These are phyloP conservation scores for Colletotrichum sp. DNA, from an alignment of 2,329 filamentous ascomycete species.

Conservation along the genomic window DNA sequence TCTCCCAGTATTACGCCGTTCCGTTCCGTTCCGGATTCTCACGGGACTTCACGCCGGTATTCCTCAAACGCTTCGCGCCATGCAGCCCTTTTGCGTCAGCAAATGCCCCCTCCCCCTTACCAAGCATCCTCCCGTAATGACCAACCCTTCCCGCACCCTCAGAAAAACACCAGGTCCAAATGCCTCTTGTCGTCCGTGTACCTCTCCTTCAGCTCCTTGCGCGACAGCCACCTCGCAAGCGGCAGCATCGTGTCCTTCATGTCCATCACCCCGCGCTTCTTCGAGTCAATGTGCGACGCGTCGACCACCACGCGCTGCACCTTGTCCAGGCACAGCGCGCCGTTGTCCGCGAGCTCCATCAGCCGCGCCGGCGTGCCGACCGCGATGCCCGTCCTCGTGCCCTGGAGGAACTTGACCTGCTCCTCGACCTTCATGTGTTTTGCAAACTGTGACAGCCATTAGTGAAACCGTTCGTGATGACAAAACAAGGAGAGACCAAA, in stretches of 20 bases:
- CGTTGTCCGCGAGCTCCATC: constrained; percentile 81
- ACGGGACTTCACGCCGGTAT: neutral
- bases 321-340: constrained; percentile 72
- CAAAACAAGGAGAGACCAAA: neutral
- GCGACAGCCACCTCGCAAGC: constrained; percentile 75
- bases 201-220: constrained; percentile 72
- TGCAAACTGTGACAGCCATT: constrained; percentile 66
- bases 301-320: constrained; percentile 86
- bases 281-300: constrained; percentile 90
- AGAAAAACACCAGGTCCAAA: constrained; percentile 71
- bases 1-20: neutral
- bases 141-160: neutral
- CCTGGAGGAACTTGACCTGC: constrained; percentile 76
- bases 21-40: neutral
- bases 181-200: constrained; percentile 66
- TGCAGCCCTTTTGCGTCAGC: neutral
- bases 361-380: constrained; percentile 89
- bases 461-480: neutral
- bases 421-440: constrained; percentile 98
- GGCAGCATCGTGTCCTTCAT: constrained; percentile 93
- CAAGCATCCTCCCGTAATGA: neutral
- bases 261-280: constrained; percentile 91
- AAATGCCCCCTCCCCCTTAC: neutral
- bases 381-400: constrained; percentile 77
- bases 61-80: neutral